A percentile compares a stretch with the other conserved stretches of the same genome.
Evolutionary conservation across 2,329 filamentous ascomycete genomes (phyloP).

Genomic region (Colletotrichum caudatum): DNA sequence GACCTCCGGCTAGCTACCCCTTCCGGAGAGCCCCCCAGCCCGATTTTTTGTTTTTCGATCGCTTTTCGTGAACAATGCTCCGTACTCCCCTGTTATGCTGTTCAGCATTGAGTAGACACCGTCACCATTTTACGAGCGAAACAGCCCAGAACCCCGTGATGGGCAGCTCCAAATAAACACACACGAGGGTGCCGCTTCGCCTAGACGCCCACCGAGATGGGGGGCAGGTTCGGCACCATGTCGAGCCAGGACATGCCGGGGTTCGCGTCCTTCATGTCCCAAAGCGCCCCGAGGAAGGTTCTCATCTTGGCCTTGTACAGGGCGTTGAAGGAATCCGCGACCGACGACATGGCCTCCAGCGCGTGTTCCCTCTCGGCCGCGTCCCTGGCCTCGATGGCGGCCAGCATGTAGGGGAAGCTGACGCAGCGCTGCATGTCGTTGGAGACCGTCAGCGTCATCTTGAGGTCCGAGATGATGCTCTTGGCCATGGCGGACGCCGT

Average conservation of each 20-base stretch:
- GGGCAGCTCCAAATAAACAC: neutral
- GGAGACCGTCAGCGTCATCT: conserved; percentile 43
- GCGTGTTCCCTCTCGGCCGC: conserved; percentile 30
- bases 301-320: conserved; percentile 29
- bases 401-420: conserved; percentile 44
- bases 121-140: neutral
- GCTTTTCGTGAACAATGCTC: neutral
- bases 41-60: neutral
- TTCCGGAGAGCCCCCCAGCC: conserved; percentile 2
- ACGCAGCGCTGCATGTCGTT: conserved; percentile 41
- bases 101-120: neutral
- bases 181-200: no score
- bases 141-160: neutral
- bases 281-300: conserved; percentile 23
- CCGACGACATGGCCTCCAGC: conserved; percentile 26
- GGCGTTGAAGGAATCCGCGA: conserved; percentile 37
- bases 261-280: conserved; percentile 25
- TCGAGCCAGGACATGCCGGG: conserved; percentile 37
- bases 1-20: conserved; percentile 14
- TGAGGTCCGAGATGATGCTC: conserved; percentile 45
- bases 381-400: conserved; percentile 45
- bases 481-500: conserved; percentile 43
- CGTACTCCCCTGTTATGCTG: neutral
- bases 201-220: conserved; percentile 37
- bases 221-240: conserved; percentile 20